Base-by-base conservation (phyloP, 768 basidiomycete genomes). In the Psilocybe tampanensis region DNA sequence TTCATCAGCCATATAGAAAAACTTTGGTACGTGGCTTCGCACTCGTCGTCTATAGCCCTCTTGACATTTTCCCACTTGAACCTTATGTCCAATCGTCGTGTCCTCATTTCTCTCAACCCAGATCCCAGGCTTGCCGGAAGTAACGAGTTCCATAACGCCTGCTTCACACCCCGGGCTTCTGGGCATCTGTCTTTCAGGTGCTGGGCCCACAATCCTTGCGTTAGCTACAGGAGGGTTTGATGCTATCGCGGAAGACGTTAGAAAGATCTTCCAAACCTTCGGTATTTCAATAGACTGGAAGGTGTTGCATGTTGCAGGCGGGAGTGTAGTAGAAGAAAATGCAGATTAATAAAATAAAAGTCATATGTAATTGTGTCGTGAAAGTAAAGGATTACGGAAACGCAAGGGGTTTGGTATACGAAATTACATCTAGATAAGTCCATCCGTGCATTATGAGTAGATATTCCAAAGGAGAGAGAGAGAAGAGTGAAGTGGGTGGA, bases 1-100 rank as follows among this genome's bases (percentile, higher is more conserved):
- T 99, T 13, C 97, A 99, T 70, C 97, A 99, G 70, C 97, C 97
- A 1, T 98, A 98, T 70, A 87, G 97, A 26, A 94, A 89, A 72
- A 71, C 80, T 23, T 79, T 99, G 55, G 95, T 95, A 68, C 39
- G 89, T 49, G 43, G 45, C 47, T 36, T 52, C 56, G 22, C 29
- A 44, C 29, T 49, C 39, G 8, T 55, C 18, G 15, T 47, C 26
- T 21, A 54, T 26, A 34, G 48, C 24, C 32, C 19, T 44, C 58
- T 33, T 32, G 23, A 23, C 17, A 11, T 55, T 8, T 8, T 36
- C n/a, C 2, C 23, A 18, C 15, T 15, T 22, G 21, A 17, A 39
- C 18, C 17, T 52, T 29, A 29, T 29, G 29, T 5, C 29, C 9
- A 5, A 24, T 23, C 11, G 22, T 26, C 24, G 18, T 39, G 8